These are phyloP conservation scores for Entomortierella beljakovae DNA, from an alignment of 192 early-diverging fungal genomes.

Conservation along the genomic window DNA sequence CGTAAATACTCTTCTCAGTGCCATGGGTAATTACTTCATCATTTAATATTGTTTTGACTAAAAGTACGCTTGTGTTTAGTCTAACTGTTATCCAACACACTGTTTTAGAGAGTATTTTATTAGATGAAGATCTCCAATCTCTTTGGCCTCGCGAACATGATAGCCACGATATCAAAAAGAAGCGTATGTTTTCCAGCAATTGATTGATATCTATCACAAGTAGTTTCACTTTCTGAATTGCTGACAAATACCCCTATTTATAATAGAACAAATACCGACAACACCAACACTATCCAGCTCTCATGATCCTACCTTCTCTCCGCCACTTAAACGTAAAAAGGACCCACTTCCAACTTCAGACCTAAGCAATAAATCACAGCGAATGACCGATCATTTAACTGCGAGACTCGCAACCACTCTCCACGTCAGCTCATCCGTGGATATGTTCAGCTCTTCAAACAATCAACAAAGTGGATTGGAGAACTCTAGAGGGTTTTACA, in stretches of 20 bases:
- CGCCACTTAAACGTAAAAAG: constrained; percentile 49
- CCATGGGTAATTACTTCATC: constrained; percentile 30
- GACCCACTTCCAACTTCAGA: constrained; percentile 25
- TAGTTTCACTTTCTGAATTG: background rate
- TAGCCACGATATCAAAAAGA: constrained; percentile 36
- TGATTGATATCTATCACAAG: background rate
- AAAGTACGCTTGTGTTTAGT: background rate
- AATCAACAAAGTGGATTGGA: constrained; percentile 31
- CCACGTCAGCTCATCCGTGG: constrained; percentile 26
- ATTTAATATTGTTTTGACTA: background rate
- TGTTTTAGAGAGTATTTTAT: constrained; percentile 42
- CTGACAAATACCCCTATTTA: background rate
- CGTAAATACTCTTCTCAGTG: constrained; percentile 45
- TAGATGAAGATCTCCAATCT: constrained; percentile 46
- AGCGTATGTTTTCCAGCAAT: constrained; percentile 9
- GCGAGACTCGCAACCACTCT: constrained; percentile 40
- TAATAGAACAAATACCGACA: constrained; percentile 15
- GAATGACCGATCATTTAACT: constrained; percentile 47
- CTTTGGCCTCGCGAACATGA: constrained; percentile 45
- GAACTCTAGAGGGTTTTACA: constrained; percentile 29
- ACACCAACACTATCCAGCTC: constrained; percentile 25
- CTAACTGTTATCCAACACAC: background rate
- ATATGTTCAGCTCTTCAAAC: background rate
- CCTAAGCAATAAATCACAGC: constrained; percentile 38
- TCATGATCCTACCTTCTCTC: constrained; percentile 44